Conservation (phyloP, 441 rosid species). For the Dalechampia spathulata region DNA sequence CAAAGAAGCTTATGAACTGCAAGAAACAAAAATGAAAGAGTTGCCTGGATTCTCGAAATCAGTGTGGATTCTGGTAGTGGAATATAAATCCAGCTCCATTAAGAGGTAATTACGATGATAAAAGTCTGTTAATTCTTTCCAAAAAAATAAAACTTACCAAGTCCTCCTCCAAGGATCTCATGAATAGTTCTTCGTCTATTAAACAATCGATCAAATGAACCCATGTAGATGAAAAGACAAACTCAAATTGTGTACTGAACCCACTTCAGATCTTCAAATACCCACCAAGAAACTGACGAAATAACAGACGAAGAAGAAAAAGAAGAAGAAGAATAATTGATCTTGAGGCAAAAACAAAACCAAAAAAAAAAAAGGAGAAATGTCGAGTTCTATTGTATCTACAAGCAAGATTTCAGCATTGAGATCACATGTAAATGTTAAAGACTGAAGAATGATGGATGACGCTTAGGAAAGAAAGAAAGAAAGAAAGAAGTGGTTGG, state of each 20-base stretch:
- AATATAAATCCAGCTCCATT: background rate
- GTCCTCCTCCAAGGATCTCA: slow-evolving; percentile 77
- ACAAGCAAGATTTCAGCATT: background rate
- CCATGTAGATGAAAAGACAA: slow-evolving; percentile 27
- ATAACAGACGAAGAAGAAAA: too few species aligned
- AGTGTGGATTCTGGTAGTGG: too few species aligned
- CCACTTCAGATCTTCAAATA: slow-evolving; percentile 15
- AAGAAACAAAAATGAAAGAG: too few species aligned
- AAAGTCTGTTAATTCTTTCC: background rate
- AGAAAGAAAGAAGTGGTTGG: slow-evolving; percentile 19
- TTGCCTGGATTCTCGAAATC: too few species aligned
- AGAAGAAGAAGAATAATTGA: background rate
- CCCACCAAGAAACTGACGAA: slow-evolving; percentile 1
- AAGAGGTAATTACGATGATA: background rate
- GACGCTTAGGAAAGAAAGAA: background rate
- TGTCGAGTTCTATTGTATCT: too few species aligned
- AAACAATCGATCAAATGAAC: slow-evolving; percentile 47
- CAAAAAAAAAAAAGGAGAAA: background rate
- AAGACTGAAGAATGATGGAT: background rate
- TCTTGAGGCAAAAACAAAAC: background rate
- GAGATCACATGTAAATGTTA: background rate
- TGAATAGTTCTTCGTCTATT: slow-evolving; percentile 60
- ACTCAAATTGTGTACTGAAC: background rate
- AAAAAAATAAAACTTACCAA: slow-evolving; percentile 34
- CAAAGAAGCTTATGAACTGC: too few species aligned